Percentiles rank a stretch among this genome's conserved stretches.
These are phyloP conservation scores for Penicillium aurantiogriseum DNA, from an alignment of 2,329 filamentous ascomycete species.

Conservation along the genomic window DNA sequence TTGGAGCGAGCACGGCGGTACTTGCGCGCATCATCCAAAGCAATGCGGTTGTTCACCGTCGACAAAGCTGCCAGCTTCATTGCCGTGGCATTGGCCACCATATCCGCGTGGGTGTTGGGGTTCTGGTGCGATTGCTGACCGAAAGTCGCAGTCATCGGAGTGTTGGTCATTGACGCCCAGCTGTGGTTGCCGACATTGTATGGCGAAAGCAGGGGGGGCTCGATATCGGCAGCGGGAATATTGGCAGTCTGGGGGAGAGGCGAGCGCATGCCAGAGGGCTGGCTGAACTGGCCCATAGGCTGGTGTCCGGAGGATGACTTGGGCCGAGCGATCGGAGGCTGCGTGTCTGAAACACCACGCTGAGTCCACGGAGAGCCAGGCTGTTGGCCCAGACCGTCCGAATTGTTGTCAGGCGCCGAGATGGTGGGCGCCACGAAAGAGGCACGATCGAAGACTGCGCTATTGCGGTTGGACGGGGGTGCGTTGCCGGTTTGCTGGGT, in stretches of 20 bases:
- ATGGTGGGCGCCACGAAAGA: slow-evolving; percentile 76
- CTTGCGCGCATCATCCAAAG: slow-evolving; percentile 93
- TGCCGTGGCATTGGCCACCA: slow-evolving; percentile 97
- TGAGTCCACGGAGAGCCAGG: slow-evolving; percentile 79
- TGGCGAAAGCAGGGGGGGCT: slow-evolving; percentile 82
- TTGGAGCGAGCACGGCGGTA: slow-evolving; percentile 89
- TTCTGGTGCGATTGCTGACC: slow-evolving; percentile 49
- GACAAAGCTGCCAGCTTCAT: slow-evolving; percentile 98
- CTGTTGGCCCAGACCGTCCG: slow-evolving; percentile 61
- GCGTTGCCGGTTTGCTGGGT: slow-evolving; percentile 90
- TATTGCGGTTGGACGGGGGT: slow-evolving; percentile 90
- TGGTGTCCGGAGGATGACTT: slow-evolving; percentile 76
- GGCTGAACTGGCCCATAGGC: slow-evolving; percentile 90
- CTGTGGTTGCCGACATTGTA: slow-evolving; percentile 75
- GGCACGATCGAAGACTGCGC: slow-evolving; percentile 69
- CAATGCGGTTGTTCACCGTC: slow-evolving; percentile 97
- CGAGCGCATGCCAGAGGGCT: slow-evolving; percentile 77
- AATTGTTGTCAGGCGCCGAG: slow-evolving; percentile 62
- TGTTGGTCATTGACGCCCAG: slow-evolving; percentile 99
- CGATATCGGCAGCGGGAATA: slow-evolving; percentile 69
- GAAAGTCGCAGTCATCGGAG: slow-evolving; percentile 90
- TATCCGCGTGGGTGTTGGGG: slow-evolving; percentile 74
- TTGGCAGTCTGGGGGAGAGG: slow-evolving; percentile 83
- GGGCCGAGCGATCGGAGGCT: slow-evolving; percentile 59
- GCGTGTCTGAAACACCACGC: slow-evolving; percentile 49